Evolutionary conservation across 495 filamentous ascomycete genomes (phyloP).

Genomic region (Cladorrhinum samala): DNA sequence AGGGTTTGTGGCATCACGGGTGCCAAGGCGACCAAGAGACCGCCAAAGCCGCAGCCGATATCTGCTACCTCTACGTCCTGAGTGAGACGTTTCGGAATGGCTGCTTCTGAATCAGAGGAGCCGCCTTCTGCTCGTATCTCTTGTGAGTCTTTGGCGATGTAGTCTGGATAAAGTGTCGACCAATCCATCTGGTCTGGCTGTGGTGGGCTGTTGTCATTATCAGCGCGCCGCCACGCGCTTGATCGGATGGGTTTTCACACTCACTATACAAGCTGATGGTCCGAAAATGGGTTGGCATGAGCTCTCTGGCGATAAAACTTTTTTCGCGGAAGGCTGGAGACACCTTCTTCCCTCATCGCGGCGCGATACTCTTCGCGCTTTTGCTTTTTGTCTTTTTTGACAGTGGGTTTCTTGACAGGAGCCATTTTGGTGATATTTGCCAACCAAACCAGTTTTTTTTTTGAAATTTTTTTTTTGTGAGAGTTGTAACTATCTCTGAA

Average conservation of each 20-base stretch:
- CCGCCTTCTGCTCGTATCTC: constrained; percentile 17
- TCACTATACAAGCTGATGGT: constrained; percentile 84
- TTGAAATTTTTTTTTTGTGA: neutral
- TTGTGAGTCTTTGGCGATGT: constrained; percentile 26
- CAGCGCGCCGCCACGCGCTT: too few species aligned
- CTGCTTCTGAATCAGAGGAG: constrained; percentile 13
- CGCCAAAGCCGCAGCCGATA: constrained; percentile 95
- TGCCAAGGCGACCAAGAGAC: constrained; percentile 78
- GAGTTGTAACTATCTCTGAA: too few species aligned
- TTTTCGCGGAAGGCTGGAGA: constrained; percentile 65
- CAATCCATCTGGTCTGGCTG: constrained; percentile 85
- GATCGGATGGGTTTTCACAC: too few species aligned
- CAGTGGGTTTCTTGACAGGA: neutral
- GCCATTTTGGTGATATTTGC: neutral
- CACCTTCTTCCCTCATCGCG: constrained; percentile 18
- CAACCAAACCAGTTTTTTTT: neutral
- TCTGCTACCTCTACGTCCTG: constrained; percentile 87
- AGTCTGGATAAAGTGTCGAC: constrained; percentile 76
- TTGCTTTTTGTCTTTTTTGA: constrained; percentile 59
- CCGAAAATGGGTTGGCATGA: constrained; percentile 96
- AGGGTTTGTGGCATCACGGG: constrained; percentile 75
- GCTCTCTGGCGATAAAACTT: constrained; percentile 94
- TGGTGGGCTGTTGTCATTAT: constrained; percentile 53
- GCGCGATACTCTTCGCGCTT: constrained; percentile 69
- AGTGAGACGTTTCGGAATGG: constrained; percentile 38